Conservation (phyloP, 129 eudicot genomes). For the Ambrosia artemisiifolia region DNA sequence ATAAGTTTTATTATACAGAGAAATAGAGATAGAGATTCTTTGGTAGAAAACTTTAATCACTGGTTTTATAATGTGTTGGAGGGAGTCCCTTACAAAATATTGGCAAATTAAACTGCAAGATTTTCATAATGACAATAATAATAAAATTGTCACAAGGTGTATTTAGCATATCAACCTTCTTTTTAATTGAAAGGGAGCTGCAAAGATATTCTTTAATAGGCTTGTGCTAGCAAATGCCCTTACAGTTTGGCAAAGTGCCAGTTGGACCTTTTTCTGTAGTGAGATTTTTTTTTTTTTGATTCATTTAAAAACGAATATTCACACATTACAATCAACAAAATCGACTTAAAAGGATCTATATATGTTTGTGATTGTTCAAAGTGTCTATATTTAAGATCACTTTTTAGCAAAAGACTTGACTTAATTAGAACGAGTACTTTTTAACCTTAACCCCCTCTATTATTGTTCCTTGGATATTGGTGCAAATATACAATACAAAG, state of each 20-base stretch:
- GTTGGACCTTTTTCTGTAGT: not conserved
- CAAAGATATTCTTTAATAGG: too few species aligned
- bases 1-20: too few species aligned
- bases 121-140: too few species aligned
- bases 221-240: too few species aligned
- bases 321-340: not conserved
- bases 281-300: not conserved
- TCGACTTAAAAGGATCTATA: slow-evolving; percentile 2
- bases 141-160: too few species aligned
- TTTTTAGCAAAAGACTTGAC: not conserved
- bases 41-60: too few species aligned
- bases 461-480: not conserved
- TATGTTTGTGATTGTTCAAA: not conserved
- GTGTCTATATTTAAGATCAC: not conserved
- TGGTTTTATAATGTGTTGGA: too few species aligned
- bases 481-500: not conserved
- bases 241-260: not conserved
- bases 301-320: not conserved
- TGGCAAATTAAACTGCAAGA: too few species aligned
- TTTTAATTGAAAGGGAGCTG: too few species aligned
- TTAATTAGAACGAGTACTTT: not conserved
- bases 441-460: slow-evolving; percentile 5
- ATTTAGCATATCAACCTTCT: too few species aligned
- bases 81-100: too few species aligned
- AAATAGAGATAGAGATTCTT: too few species aligned